Evolutionary conservation across 768 basidiomycete genomes (phyloP).

Genomic region (Phlegmacium glaucopus): DNA sequence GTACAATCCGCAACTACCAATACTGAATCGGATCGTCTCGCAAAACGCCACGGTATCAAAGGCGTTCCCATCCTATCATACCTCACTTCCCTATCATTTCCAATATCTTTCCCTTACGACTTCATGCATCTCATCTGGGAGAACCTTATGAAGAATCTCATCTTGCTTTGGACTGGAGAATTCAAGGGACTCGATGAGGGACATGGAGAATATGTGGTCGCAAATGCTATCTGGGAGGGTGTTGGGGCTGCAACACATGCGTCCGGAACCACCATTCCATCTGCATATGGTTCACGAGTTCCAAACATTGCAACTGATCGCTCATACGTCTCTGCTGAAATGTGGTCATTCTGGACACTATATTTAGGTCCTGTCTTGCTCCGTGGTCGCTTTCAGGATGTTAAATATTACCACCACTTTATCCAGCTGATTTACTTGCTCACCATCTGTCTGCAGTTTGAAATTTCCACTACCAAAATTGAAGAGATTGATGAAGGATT

Average conservation of each 20-base stretch:
- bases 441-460: slow-evolving; percentile 32
- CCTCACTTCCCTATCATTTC: slow-evolving; percentile 32
- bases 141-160: slow-evolving; percentile 39
- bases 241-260: slow-evolving; percentile 30
- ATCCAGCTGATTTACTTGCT: slow-evolving; percentile 37
- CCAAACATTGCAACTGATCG: slow-evolving; percentile 31
- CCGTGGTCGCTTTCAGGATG: slow-evolving; percentile 22
- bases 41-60: slow-evolving; percentile 31
- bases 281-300: slow-evolving; percentile 30
- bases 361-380: slow-evolving; percentile 39
- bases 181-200: slow-evolving; percentile 38
- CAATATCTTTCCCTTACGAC: slow-evolving; percentile 40
- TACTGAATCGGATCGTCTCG: slow-evolving; percentile 14
- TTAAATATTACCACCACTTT: slow-evolving; percentile 41
- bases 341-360: slow-evolving; percentile 35
- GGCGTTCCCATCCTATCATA: slow-evolving; percentile 26
- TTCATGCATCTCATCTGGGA: slow-evolving; percentile 49
- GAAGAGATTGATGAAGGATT: slow-evolving; percentile 25
- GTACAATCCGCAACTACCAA: slow-evolving; percentile 22
- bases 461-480: too few relatives aligned
- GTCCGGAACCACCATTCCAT: slow-evolving; percentile 34
- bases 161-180: slow-evolving; percentile 34
- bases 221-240: slow-evolving; percentile 33
- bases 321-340: slow-evolving; percentile 30
- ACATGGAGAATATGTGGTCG: slow-evolving; percentile 26